Conservation (phyloP, 768 basidiomycete genomes). For the Lactarius quietus region DNA sequence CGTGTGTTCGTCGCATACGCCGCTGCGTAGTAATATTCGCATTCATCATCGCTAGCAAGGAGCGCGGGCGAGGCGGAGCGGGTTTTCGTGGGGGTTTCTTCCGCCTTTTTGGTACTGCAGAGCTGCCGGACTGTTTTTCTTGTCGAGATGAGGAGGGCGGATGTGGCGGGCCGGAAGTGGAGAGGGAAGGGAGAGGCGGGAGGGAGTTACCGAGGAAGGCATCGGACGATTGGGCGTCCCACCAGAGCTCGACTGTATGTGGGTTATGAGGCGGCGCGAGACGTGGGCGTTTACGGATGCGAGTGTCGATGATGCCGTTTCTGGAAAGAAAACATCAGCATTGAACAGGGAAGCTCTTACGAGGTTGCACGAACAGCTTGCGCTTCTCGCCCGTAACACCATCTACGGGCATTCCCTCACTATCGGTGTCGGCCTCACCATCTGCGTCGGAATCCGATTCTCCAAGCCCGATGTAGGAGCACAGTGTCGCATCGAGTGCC, state of each 20-base stretch:
- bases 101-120: constrained; percentile 27
- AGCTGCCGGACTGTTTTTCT: constrained; percentile 27
- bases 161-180: constrained; percentile 24
- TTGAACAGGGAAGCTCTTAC: neutral
- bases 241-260: constrained; percentile 26
- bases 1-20: constrained; percentile 67
- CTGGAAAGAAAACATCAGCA: constrained; percentile 19
- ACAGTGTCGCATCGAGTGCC: constrained; percentile 1
- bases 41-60: constrained; percentile 69
- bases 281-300: constrained; percentile 62
- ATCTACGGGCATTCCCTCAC: constrained; percentile 30
- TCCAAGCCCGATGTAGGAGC: constrained; percentile 16
- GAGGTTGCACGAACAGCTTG: constrained; percentile 44
- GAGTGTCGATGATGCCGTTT: constrained; percentile 36
- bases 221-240: constrained; percentile 25
- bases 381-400: constrained; percentile 56
- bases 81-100: constrained; percentile 38
- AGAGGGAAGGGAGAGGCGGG: constrained; percentile 25
- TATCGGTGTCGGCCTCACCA: constrained; percentile 33
- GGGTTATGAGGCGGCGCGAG: constrained; percentile 33
- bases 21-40: constrained; percentile 72
- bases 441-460: constrained; percentile 29
- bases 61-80: constrained; percentile 28
- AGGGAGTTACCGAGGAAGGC: constrained; percentile 24
- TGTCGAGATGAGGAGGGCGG: constrained; percentile 27